Conservation (phyloP, 805 yeast genomes). For the Yarrowia divulgata region DNA sequence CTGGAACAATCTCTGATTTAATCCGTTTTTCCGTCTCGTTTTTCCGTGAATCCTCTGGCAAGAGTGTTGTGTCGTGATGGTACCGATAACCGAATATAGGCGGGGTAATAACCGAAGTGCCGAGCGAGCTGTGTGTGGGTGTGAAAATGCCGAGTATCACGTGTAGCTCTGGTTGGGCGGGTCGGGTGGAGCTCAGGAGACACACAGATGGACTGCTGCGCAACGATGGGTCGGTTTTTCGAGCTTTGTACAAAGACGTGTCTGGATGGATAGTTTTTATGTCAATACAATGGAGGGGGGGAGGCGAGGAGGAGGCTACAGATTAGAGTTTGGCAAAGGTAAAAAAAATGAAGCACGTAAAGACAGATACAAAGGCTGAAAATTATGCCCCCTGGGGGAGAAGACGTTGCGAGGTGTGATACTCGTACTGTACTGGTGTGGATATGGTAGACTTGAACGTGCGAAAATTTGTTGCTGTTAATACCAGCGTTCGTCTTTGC, state of each 20-base stretch:
- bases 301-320: slow-evolving; percentile 2
- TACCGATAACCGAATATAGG: slow-evolving; percentile 19
- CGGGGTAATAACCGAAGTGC: slow-evolving; percentile 34
- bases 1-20: not conserved
- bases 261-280: slow-evolving; percentile 3
- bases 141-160: not conserved
- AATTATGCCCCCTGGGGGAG: too few species aligned
- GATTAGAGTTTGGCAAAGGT: not conserved
- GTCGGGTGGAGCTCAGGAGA: not conserved
- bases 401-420: too few species aligned
- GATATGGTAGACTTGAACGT: too few species aligned
- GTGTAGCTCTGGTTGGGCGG: not conserved
- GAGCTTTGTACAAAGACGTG: not conserved
- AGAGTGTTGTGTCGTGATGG: not conserved
- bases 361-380: not conserved
- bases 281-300: slow-evolving; percentile 7
- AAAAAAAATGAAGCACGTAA: not conserved
- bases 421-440: too few species aligned
- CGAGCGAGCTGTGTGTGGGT: too few species aligned
- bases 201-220: not conserved
- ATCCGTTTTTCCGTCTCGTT: slow-evolving; percentile 8
- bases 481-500: too few species aligned
- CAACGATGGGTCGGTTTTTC: not conserved
- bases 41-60: not conserved
- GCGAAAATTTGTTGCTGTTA: too few species aligned